phyloP scores from a whole-genome alignment of 805 yeast genomes.

The Yamadazyma sp. region DNA sequence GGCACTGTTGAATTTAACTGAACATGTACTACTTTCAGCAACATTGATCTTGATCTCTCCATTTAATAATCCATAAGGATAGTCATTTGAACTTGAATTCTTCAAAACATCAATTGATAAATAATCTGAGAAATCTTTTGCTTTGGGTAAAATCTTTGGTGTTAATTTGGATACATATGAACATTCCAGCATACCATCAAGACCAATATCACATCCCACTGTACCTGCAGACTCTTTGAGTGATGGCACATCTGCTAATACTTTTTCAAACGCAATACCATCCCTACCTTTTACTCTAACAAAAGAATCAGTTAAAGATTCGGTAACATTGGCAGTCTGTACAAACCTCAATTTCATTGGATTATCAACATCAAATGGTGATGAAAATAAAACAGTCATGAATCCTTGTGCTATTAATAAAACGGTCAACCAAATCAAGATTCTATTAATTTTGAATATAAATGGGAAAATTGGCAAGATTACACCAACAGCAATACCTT shows the following conservation, averaged over 20 bases:
- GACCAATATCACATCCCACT: constrained; percentile 32
- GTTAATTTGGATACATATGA: constrained; percentile 49
- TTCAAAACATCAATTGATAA: constrained; percentile 49
- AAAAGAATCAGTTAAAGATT: constrained; percentile 24
- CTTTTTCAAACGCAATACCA: constrained; percentile 40
- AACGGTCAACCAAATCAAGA: constrained; percentile 34
- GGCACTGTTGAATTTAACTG: constrained; percentile 49
- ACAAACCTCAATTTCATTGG: constrained; percentile 75
- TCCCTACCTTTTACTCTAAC: constrained; percentile 51
- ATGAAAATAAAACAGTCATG: constrained; percentile 32
- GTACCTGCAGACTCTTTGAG: constrained; percentile 33
- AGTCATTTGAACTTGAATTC: constrained; percentile 43
- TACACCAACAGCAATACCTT: constrained; percentile 28
- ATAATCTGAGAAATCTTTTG: constrained; percentile 39
- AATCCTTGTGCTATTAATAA: constrained; percentile 23
- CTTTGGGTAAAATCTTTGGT: constrained; percentile 28
- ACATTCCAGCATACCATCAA: constrained; percentile 54
- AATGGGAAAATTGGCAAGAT: constrained; percentile 61
- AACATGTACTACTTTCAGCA: constrained; percentile 63
- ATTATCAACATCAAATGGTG: constrained; percentile 57
- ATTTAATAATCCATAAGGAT: constrained; percentile 61
- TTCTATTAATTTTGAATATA: constrained; percentile 60
- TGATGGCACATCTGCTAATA: constrained; percentile 64
- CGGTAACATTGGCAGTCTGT: constrained; percentile 53
- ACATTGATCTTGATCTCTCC: constrained; percentile 61